Conservation (phyloP, 2,329 filamentous ascomycete species). For the Aaosphaeria pasadenensis region DNA sequence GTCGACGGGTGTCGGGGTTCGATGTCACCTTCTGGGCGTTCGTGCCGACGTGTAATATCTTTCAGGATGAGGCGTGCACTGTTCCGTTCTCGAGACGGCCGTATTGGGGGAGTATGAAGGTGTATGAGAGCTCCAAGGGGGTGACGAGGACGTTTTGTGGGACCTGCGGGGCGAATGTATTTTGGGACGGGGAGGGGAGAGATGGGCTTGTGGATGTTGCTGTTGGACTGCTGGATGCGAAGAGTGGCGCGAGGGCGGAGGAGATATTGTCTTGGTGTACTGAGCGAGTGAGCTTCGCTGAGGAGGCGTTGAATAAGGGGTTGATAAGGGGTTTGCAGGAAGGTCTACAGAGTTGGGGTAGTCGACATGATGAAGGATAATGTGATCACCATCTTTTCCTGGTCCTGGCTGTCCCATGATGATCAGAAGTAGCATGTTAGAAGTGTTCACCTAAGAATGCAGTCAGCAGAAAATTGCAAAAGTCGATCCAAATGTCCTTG, state of each 20-base stretch:
- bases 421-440: too few species aligned
- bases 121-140: conserved; percentile 43
- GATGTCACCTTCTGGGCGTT: conserved; percentile 51
- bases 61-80: conserved; percentile 24
- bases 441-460: too few species aligned
- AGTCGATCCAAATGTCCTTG: too few species aligned
- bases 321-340: conserved; percentile 37
- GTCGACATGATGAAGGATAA: too few species aligned
- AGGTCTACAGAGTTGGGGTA: conserved; percentile 21
- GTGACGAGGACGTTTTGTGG: conserved; percentile 50
- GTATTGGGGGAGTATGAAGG: conserved; percentile 40
- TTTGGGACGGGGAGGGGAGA: conserved; percentile 43
- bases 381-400: too few species aligned
- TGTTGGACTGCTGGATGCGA: conserved; percentile 43
- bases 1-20: conserved; percentile 40
- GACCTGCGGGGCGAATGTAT: conserved; percentile 46
- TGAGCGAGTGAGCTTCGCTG: conserved; percentile 32
- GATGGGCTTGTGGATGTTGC: conserved; percentile 42
- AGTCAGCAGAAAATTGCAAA: too few species aligned
- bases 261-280: conserved; percentile 41
- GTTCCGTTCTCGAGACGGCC: conserved; percentile 9
- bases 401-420: too few species aligned
- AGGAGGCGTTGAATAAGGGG: conserved; percentile 33
- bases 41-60: conserved; percentile 34
- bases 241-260: conserved; percentile 46